These are phyloP conservation scores for Selaginella moellendorffii DNA, from an alignment of 75 land plant species.

Conservation along the genomic window DNA sequence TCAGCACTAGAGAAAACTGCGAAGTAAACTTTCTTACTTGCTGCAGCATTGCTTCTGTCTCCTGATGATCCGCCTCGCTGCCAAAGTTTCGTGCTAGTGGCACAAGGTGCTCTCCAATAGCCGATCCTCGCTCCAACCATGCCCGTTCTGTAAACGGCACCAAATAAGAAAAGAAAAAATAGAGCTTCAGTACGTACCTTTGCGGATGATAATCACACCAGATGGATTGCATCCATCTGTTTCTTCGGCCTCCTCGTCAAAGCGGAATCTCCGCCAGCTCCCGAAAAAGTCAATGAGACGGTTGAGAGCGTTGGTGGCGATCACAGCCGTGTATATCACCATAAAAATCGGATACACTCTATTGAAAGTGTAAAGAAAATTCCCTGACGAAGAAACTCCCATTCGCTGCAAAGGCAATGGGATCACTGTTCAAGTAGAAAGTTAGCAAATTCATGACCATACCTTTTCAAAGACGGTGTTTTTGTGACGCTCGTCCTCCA, in stretches of 20 bases:
- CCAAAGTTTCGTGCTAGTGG: conserved; percentile 93
- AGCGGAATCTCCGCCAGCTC: conserved; percentile 68
- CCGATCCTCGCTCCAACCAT: conserved; percentile 82
- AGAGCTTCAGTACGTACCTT: conserved; percentile 33
- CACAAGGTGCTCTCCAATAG: conserved; percentile 77
- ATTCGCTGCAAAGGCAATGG: neutral
- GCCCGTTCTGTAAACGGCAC: conserved; percentile 42
- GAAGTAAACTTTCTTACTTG: conserved; percentile 16
- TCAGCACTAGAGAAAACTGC: too few species aligned
- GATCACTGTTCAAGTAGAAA: neutral
- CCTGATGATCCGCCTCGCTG: conserved; percentile 38
- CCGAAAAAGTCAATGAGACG: conserved; percentile 65
- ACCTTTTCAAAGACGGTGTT: conserved; percentile 81
- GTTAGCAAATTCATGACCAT: neutral
- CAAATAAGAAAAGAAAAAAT: neutral
- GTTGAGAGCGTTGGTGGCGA: conserved; percentile 89
- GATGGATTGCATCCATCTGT: conserved; percentile 93
- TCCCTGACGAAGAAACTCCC: neutral
- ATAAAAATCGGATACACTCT: conserved; percentile 89
- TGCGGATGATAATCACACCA: conserved; percentile 86
- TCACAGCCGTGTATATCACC: conserved; percentile 79
- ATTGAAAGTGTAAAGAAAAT: conserved; percentile 35
- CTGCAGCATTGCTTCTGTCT: conserved; percentile 31
- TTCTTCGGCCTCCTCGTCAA: conserved; percentile 65
- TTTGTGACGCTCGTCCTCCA: conserved; percentile 32